Conservation (phyloP, 257 asterid genomes). For the Solanum rostratum region DNA sequence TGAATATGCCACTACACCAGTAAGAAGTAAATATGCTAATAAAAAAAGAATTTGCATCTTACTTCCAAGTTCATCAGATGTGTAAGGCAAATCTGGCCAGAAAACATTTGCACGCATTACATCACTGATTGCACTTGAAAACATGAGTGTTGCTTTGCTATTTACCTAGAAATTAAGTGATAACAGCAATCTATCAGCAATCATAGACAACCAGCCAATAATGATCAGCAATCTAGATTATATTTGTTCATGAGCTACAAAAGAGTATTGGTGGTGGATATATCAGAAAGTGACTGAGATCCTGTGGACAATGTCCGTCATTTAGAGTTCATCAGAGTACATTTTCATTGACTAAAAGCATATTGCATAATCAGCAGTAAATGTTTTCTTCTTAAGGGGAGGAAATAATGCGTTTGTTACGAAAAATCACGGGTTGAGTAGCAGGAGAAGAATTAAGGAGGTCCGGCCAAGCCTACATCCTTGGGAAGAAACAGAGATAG, state of each 20-base stretch:
- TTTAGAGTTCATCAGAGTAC: not conserved
- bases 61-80: slow-evolving; percentile 95
- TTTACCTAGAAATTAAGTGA: slow-evolving; percentile 51
- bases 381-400: not conserved
- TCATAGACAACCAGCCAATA: not conserved
- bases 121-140: slow-evolving; percentile 61
- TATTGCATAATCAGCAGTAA: not conserved
- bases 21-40: not conserved
- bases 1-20: not conserved
- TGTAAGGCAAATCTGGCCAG: slow-evolving; percentile 94
- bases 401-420: not conserved
- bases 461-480: not conserved
- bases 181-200: not conserved
- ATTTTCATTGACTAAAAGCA: not conserved
- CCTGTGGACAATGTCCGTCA: not conserved
- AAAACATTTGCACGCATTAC: slow-evolving; percentile 75
- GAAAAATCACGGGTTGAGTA: not conserved
- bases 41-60: slow-evolving; percentile 22
- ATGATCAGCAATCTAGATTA: not conserved
- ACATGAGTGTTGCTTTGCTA: slow-evolving; percentile 82
- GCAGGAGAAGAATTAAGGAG: not conserved
- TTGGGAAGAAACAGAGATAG: not conserved
- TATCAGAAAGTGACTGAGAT: not conserved
- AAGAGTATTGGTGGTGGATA: not conserved
- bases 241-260: not conserved